phyloP scores from a whole-genome alignment of 78 protist genomes.

The Kipferlia bialata region DNA sequence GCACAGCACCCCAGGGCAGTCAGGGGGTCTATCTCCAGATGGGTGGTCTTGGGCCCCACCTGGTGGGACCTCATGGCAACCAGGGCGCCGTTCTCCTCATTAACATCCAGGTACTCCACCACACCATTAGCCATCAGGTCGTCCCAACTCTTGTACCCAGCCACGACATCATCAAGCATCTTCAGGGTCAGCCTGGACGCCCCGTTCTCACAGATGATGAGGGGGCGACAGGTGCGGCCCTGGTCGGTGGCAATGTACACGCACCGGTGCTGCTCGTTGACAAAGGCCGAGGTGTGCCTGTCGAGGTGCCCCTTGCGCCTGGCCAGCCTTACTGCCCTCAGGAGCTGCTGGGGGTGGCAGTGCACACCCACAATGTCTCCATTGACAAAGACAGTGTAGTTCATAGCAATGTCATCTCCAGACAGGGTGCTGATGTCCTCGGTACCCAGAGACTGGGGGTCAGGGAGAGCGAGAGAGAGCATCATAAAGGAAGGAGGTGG shows the following conservation, averaged over 20 bases:
- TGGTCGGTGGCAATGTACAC: constrained; percentile 85
- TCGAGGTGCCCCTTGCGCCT: constrained; percentile 22
- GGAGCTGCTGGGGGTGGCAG: constrained; percentile 45
- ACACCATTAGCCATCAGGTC: constrained; percentile 57
- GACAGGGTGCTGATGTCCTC: constrained; percentile 51
- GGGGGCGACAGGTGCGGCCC: constrained; percentile 95
- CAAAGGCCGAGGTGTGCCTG: constrained; percentile 66
- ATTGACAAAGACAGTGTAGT: constrained; percentile 65
- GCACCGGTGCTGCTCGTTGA: constrained; percentile 28
- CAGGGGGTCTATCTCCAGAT: constrained; percentile 95
- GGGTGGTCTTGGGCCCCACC: constrained; percentile 65
- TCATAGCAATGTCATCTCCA: constrained; percentile 48
- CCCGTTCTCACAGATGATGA: constrained; percentile 81
- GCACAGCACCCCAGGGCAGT: constrained; percentile 86
- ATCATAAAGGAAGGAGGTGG: too few species aligned
- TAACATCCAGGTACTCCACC: constrained; percentile 86
- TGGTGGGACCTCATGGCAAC: constrained; percentile 56
- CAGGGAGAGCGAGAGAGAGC: too few species aligned
- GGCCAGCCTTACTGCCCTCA: constrained; percentile 8
- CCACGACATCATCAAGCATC: constrained; percentile 51
- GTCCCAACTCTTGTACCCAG: constrained; percentile 44
- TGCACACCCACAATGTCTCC: constrained; percentile 85
- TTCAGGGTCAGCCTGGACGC: constrained; percentile 32
- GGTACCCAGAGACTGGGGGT: too few species aligned
- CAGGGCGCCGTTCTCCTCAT: constrained; percentile 73